Conservation (phyloP, 768 basidiomycete genomes). For the Russula sp. region DNA sequence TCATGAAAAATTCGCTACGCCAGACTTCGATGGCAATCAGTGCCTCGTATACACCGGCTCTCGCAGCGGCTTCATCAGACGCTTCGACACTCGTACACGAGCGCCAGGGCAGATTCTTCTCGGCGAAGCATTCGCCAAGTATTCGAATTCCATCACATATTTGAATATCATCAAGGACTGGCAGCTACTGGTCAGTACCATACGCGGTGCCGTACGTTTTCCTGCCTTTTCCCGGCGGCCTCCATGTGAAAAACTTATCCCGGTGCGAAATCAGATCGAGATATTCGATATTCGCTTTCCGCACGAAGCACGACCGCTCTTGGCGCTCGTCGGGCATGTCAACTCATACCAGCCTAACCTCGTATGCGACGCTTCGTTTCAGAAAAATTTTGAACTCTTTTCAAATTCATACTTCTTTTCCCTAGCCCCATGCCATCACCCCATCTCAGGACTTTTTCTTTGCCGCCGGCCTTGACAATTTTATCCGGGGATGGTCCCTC, state of each 20-base stretch:
- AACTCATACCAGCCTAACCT: constrained; percentile 45
- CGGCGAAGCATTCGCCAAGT: constrained; percentile 29
- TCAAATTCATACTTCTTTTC: neutral
- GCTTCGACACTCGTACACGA: constrained; percentile 43
- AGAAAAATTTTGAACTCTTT: neutral
- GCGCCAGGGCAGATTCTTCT: constrained; percentile 35
- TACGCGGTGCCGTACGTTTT: constrained; percentile 50
- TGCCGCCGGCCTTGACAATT: constrained; percentile 58
- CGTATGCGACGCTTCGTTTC: constrained; percentile 32
- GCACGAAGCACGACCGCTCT: constrained; percentile 35
- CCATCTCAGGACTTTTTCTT: constrained; percentile 52
- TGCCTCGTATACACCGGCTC: constrained; percentile 24
- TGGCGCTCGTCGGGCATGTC: constrained; percentile 47
- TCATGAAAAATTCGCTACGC: neutral
- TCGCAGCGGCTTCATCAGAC: constrained; percentile 50
- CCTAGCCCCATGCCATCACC: constrained; percentile 58
- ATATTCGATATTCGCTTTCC: constrained; percentile 57
- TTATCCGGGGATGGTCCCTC: constrained; percentile 64
- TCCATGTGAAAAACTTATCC: neutral
- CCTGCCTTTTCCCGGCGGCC: neutral
- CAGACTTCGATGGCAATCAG: constrained; percentile 6
- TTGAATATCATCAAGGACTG: constrained; percentile 43
- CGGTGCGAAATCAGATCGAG: constrained; percentile 39
- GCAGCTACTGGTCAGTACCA: constrained; percentile 48
- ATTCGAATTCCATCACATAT: constrained; percentile 45